Evolutionary conservation across 345 rosid species (phyloP), one percentile per base, ranked within the genome.

Genomic region (Dipteronia dyeriana): DNA sequence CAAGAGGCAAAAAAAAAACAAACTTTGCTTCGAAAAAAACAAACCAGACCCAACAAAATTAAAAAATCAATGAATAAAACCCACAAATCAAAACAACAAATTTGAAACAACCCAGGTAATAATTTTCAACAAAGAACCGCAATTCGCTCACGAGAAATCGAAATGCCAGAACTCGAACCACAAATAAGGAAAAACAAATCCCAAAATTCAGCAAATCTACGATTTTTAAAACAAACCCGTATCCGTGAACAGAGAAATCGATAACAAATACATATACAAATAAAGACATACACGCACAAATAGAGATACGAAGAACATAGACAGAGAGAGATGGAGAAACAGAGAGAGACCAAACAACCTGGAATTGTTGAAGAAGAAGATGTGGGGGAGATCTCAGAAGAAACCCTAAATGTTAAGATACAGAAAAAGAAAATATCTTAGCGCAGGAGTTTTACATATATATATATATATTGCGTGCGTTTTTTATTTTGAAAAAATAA

Each of bases 141-240:
- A 47, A 16, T 13, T 65, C 14, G 38, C 7, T 0, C 2, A 41
- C 41, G 29, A 29, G 26, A 74, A n/a, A 54, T 43, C 8, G 17
- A 73, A 79, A 84, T 26, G 65, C 82, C 56, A 78, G 39, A 75
- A 71, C 59, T 13, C 26, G 65, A 67, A 63, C 11, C 26, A 20
- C 62, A 20, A 19, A 2, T 29, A 25, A 53, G 73, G 47, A 23
- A 23, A 29, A 53, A 26, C 17, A 19, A 2, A 3, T 19, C 10
- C 62, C 62, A 26, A 66, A 62, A 70, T 16, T 39, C 29, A 69
- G 7, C 68, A 0, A 75, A 29, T 26, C 66, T 51, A 16, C 64
- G 10, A 25, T 61, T 39, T 71, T 59, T 34, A n/a, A 20, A 56
- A 56, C 61, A 56, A n/a, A 56, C 9, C 26, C 51, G 54, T 51